Percentiles rank a stretch among this genome's conserved stretches.
phyloP scores from a whole-genome alignment of 2,329 filamentous ascomycete genomes.

The Aspergillus niger region DNA sequence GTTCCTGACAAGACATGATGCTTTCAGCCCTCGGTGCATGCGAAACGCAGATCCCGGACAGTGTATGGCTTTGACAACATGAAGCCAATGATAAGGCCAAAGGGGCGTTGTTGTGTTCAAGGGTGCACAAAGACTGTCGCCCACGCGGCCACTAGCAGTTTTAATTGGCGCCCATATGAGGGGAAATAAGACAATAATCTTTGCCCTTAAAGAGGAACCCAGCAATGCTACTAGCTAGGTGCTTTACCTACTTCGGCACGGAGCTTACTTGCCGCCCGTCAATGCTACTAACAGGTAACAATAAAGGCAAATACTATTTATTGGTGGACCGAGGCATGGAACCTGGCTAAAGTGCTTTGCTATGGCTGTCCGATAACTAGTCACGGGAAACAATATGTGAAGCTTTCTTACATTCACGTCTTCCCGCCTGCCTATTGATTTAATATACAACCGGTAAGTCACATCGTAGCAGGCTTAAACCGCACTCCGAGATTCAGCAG shows the following conservation, averaged over 20 bases:
- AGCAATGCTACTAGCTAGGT: not conserved
- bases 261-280: not conserved
- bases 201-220: too few relatives aligned
- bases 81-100: not conserved
- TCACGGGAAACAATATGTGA: not conserved
- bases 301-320: not conserved
- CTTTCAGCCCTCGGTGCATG: not conserved
- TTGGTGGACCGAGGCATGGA: not conserved
- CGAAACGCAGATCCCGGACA: not conserved
- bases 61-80: not conserved
- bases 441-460: not conserved
- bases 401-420: not conserved
- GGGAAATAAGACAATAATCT: too few relatives aligned
- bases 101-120: not conserved
- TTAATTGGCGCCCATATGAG: too few relatives aligned
- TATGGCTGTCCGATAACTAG: not conserved
- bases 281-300: not conserved
- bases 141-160: too few relatives aligned
- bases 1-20: slow-evolving; percentile 26
- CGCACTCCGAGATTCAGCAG: not conserved
- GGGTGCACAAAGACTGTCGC: too few relatives aligned
- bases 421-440: not conserved
- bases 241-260: not conserved
- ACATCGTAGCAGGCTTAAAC: not conserved
- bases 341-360: not conserved